phyloP scores from a whole-genome alignment of 2,329 filamentous ascomycete genomes.

The Clarireedia monteithiana region DNA sequence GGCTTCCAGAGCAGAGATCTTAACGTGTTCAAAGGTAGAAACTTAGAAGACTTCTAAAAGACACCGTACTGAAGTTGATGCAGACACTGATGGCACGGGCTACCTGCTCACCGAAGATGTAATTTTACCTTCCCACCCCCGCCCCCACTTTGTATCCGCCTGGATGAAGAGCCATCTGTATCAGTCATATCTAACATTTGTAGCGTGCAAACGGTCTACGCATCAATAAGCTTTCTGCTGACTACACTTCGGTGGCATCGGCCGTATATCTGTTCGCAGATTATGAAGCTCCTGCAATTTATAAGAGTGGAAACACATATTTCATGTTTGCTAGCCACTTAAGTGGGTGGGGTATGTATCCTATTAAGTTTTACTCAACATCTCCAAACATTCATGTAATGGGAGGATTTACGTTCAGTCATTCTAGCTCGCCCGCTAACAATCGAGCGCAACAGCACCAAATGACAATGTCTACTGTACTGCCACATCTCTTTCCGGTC shows the following conservation, averaged over 20 bases:
- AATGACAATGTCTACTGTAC: conserved; percentile 61
- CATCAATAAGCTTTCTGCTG: conserved; percentile 46
- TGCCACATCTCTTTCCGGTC: conserved; percentile 46
- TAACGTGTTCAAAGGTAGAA: conserved; percentile 25
- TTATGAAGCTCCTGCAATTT: conserved; percentile 54
- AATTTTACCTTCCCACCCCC: conserved; percentile 18
- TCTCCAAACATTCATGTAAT: too few species aligned
- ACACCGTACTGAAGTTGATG: conserved; percentile 16
- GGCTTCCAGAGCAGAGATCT: conserved; percentile 29
- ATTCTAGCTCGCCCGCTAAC: background rate
- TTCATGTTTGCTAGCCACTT: conserved; percentile 57
- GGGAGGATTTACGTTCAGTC: too few species aligned
- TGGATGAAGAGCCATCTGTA: too few species aligned
- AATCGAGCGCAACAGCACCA: conserved; percentile 24
- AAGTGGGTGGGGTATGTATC: conserved; percentile 33
- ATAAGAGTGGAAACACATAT: conserved; percentile 53
- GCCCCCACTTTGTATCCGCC: too few species aligned
- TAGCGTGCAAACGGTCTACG: conserved; percentile 49
- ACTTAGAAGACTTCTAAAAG: background rate
- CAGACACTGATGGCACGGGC: conserved; percentile 52
- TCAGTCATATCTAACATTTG: background rate
- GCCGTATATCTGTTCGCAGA: conserved; percentile 42
- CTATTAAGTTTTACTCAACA: background rate
- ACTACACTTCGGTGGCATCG: conserved; percentile 46
- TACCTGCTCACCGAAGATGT: conserved; percentile 59